Base-by-base conservation (phyloP, 1,284 basidiomycete species). In the Apiotrichum veenhuisii region DNA sequence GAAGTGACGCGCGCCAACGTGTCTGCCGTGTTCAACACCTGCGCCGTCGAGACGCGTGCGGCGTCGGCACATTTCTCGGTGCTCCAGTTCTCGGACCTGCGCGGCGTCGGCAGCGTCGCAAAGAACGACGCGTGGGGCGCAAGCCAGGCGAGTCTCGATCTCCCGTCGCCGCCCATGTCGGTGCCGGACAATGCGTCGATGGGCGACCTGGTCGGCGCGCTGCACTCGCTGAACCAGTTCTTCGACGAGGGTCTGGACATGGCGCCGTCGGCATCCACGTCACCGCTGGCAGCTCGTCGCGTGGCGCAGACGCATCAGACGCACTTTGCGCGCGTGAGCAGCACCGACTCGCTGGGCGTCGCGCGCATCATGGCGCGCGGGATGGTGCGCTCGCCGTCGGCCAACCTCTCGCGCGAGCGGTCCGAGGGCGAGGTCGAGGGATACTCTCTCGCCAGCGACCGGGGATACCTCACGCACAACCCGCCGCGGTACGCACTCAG, bases 191-290 rank as follows among this genome's bases (percentile, higher is more conserved):
- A 73, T 53, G 65, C 69, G 11, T 68, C 89, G 63, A 80, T 95
- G n/a, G 87, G 88, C 7, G 88, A 89, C 59, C 79, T 93, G 26
- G 89, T 94, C 30, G 89, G 87, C 64, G 88, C 91, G 59, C 80
- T 95, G 43, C 88, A 94, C 68, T 87, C 89, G 58, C 80, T 96
- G 44, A 89, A 86, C 60, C 86, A 85, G 59, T 94, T 89, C 80
- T 93, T 93, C 80, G 87, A 88, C 68, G 84, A 86, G 51, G 72
- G 73, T 1, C 60, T 70, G 34, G 66, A 67, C 26, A 3, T 37
- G 7, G 22, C 45, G 1, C 45, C 45, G 8, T 43, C 46, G 14
- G 30, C 50, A 20, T n/a, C 47, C 36, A 56, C 64, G 37, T 59
- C 65, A 9, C 54, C 51, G 8, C 45, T 49, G 14, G 30, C 40